Base-by-base conservation (phyloP, 129 eudicot genomes). In the Tagetes erecta region DNA sequence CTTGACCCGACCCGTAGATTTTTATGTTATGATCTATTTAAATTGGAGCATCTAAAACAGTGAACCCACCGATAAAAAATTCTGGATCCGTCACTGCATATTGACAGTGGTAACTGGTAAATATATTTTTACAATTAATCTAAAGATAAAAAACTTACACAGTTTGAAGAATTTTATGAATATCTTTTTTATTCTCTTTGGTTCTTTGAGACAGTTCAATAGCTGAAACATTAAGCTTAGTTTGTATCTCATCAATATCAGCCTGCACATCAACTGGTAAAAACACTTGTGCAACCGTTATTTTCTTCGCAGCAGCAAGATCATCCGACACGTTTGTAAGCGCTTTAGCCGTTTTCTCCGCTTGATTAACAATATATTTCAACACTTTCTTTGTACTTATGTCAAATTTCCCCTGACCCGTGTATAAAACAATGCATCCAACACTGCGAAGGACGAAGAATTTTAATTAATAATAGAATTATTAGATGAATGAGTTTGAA, bases 341-440 rank as follows among this genome's bases (percentile, higher is more conserved):
- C 47, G 78, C 82, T 59, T 82, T 84, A 2, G 86, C 92, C 0
- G 97, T 90, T 57, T 76, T 78, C 58, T 90, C 81, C 0, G 98
- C 91, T 69, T 87, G 95, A 69, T 79, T 49, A 12, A 85, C 87
- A 37, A 88, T 86, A 70, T 88, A 94, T 0, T 73, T 73, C 83
- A 90, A 79, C 56, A 97, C 84, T 64, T 76, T 85, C 14, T 67
- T 78, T 62, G 91, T 94, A 71, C 88, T 90, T 44, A 63, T 31
- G 70, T 94, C 85, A 52, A 84, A 94, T 76, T 85, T 94, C 57
- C 80, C 89, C 56, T 94, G 97, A 67, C 98, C 98, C 38, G 91
- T 75, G 88, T 90, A 94, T 78, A 94, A 80, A 44, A 94, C 80
- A 33, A 90, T 73, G 81, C 98, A 90, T 76, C 98, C 98, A 39